Evolutionary conservation across 306 rosid species (phyloP).

Genomic region (Rosa multiflora): DNA sequence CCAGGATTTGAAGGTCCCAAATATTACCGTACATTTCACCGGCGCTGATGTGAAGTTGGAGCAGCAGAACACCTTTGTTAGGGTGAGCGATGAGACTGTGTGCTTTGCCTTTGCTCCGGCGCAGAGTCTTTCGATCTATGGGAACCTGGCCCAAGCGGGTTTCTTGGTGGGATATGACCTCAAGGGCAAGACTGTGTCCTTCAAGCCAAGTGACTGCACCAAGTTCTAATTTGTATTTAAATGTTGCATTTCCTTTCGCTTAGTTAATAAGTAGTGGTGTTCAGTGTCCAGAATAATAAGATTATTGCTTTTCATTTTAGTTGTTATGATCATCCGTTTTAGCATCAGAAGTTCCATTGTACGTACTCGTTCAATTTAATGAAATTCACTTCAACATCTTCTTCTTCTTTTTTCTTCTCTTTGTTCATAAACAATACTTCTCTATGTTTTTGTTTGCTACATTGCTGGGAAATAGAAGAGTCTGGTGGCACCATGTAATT

Average conservation of each 20-base stretch:
- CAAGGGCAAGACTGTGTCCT: slow-evolving; percentile 13
- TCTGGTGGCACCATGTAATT: no score
- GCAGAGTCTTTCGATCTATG: slow-evolving; percentile 22
- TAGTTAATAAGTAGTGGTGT: not conserved
- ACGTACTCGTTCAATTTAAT: not conserved
- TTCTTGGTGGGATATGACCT: slow-evolving; percentile 60
- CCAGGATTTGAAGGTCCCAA: slow-evolving; percentile 1
- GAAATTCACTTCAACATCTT: no score
- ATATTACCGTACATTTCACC: slow-evolving; percentile 16
- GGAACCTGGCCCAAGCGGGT: slow-evolving; percentile 51
- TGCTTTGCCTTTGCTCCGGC: slow-evolving; percentile 41
- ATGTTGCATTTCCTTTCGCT: not conserved
- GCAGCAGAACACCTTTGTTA: slow-evolving; percentile 24
- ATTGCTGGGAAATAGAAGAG: no score
- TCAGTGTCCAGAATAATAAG: not conserved
- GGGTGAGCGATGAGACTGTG: not conserved
- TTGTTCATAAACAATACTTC: no score
- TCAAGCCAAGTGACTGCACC: slow-evolving; percentile 51
- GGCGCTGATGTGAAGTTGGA: slow-evolving; percentile 20
- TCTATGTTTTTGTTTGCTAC: no score
- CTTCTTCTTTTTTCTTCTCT: no score
- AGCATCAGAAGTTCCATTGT: not conserved
- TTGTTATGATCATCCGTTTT: not conserved
- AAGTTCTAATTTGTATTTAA: not conserved
- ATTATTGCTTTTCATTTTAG: not conserved